Evolutionary conservation across 2,329 filamentous ascomycete genomes (phyloP).

Genomic region (Aquanectria penicillioides): DNA sequence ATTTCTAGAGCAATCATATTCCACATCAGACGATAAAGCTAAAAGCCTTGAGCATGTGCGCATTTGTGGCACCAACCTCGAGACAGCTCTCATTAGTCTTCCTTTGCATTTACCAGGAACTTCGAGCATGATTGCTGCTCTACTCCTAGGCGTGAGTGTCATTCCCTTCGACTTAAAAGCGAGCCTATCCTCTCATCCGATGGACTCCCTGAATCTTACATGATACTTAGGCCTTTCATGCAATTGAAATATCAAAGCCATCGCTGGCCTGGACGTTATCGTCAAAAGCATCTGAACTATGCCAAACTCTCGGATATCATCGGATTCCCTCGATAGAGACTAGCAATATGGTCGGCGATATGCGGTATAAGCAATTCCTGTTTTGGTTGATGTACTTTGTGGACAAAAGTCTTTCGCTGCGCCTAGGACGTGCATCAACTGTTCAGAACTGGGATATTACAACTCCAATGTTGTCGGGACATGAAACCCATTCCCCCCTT

Average conservation of each 20-base stretch:
- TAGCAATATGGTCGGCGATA: constrained; percentile 18
- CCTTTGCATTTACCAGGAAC: constrained; percentile 44
- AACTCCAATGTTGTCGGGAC: constrained; percentile 47
- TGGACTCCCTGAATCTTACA: too few relatives aligned
- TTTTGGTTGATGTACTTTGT: constrained; percentile 69
- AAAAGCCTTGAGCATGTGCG: constrained; percentile 30
- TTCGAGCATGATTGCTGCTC: constrained; percentile 37
- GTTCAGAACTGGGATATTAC: constrained; percentile 68
- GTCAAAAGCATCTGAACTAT: constrained; percentile 45
- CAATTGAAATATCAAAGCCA: constrained; percentile 46
- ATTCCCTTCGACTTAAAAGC: not conserved
- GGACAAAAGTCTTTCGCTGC: constrained; percentile 65
- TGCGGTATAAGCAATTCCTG: constrained; percentile 44
- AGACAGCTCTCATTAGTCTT: constrained; percentile 44
- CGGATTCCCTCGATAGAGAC: constrained; percentile 31
- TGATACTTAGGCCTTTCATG: constrained; percentile 37
- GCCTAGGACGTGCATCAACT: constrained; percentile 61
- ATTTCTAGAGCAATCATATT: constrained; percentile 36
- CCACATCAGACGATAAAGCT: constrained; percentile 11
- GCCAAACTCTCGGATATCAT: constrained; percentile 44
- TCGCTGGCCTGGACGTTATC: constrained; percentile 43
- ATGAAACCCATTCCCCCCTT: constrained; percentile 40
- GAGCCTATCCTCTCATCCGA: too few relatives aligned
- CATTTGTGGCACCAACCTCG: constrained; percentile 43
- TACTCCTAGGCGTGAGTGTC: constrained; percentile 32